These are phyloP conservation scores for Trichoderma sp. DNA, from an alignment of 2,329 filamentous ascomycete species.

Conservation along the genomic window DNA sequence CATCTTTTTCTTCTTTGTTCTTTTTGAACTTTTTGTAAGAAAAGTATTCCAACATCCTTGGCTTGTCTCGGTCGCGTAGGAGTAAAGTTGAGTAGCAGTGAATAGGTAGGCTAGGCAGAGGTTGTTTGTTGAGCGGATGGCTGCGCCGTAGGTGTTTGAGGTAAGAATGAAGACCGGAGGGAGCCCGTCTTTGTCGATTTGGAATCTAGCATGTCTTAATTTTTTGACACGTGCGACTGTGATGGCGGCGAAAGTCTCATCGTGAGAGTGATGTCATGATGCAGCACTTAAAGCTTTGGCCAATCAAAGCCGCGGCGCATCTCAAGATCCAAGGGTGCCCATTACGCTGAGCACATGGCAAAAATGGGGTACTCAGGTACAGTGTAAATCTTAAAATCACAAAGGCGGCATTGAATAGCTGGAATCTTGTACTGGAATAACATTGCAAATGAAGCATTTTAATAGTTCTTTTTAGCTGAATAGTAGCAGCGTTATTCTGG, in stretches of 20 bases:
- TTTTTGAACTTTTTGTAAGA: slow-evolving; percentile 66
- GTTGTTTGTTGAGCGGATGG: neutral
- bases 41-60: slow-evolving; percentile 65
- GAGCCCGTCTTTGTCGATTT: neutral
- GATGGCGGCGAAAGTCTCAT: neutral
- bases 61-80: neutral
- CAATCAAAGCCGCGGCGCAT: neutral
- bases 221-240: slow-evolving; percentile 18
- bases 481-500: neutral
- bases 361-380: neutral
- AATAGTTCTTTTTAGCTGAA: neutral
- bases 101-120: no score
- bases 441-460: neutral
- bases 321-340: neutral
- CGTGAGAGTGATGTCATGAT: slow-evolving; percentile 28
- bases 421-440: neutral
- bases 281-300: neutral
- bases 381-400: neutral
- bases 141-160: neutral
- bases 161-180: neutral
- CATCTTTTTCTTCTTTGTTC: slow-evolving; percentile 55
- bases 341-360: neutral
- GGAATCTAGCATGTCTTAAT: neutral
- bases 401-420: neutral
- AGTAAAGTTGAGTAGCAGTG: neutral